phyloP scores from a whole-genome alignment of 148 eudicot species.

The Rhododendron kiyosumense region DNA sequence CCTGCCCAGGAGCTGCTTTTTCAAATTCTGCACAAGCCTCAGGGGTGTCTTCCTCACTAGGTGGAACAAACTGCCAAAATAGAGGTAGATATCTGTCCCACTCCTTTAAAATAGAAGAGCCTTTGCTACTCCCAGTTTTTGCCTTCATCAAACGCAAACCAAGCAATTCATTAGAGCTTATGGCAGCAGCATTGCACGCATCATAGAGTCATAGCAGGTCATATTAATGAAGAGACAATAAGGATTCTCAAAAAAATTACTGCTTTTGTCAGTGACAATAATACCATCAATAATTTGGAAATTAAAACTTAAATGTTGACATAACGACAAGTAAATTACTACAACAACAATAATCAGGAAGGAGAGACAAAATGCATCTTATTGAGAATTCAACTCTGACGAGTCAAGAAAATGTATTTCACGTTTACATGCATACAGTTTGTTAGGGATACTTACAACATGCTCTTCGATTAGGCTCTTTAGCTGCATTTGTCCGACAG shows the following conservation, averaged over 20 bases:
- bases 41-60: constrained; percentile 99
- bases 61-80: constrained; percentile 98
- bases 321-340: too few relatives aligned
- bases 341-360: not conserved
- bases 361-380: not conserved
- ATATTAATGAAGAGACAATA: not conserved
- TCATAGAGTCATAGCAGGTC: not conserved
- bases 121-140: constrained; percentile 93
- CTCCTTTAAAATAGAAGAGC: constrained; percentile 75
- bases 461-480: constrained; percentile 92
- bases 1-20: constrained; percentile 47
- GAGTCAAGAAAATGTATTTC: not conserved
- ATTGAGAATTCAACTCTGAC: not conserved
- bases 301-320: not conserved
- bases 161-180: not conserved
- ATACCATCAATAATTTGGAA: not conserved
- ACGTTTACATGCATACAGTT: constrained; percentile 2
- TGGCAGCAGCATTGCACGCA: not conserved
- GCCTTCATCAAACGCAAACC: constrained; percentile 42
- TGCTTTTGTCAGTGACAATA: not conserved
- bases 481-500: constrained; percentile 95
- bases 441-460: constrained; percentile 63
- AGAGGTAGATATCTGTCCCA: constrained; percentile 91
- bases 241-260: not conserved
- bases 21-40: constrained; percentile 87